Evolutionary conservation across 805 yeast species (phyloP), one percentile per base, ranked within the genome.

Genomic region (Nakazawaea ernobii): DNA sequence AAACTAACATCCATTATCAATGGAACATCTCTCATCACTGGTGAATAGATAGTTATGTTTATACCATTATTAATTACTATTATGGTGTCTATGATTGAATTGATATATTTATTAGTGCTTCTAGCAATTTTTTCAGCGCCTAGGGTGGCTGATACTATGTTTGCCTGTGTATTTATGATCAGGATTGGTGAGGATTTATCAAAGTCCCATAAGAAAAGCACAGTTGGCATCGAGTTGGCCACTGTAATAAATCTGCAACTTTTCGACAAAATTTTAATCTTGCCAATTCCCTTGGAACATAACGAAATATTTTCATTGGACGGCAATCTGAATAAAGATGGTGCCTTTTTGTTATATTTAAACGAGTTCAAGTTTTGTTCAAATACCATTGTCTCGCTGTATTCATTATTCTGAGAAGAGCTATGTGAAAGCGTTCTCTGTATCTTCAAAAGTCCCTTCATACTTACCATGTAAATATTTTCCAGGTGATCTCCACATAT

Each of bases 181-280:
- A 39, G 48, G 4, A 27, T 17, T 7, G 48, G 48, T 11, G 11
- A 5, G 13, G 17, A 26, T 9, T 33, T 17, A 3, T 32, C n/a
- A 11, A 37, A 42, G 8, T 41, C 35, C 46, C 49, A 46, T 15
- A 46, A 35, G 17, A 46, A 46, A 2, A 46, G 13, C 27, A 46
- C 46, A 4, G 43, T n/a, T 14, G 49, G 46, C 49, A 46, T 46
- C 26, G 45, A 46, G 15, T 37, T 42, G 4, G 46, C 30, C 27
- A 30, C 38, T 24, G 24, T 24, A 3, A n/a, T 26, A 11, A 39
- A 45, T 11, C 11, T 7, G 5, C 20, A 32, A 10, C 33, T 24
- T 14, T 27, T 15, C 13, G 14, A 32, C 26, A 6, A 7, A 6
- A 37, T 20, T 28, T 43, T 3, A 14, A 36, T n/a, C 8, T 14